A percentile compares a stretch with the other conserved stretches of the same genome.
Conservation (phyloP, 2,329 filamentous ascomycete species). For the Venturia asperata region DNA sequence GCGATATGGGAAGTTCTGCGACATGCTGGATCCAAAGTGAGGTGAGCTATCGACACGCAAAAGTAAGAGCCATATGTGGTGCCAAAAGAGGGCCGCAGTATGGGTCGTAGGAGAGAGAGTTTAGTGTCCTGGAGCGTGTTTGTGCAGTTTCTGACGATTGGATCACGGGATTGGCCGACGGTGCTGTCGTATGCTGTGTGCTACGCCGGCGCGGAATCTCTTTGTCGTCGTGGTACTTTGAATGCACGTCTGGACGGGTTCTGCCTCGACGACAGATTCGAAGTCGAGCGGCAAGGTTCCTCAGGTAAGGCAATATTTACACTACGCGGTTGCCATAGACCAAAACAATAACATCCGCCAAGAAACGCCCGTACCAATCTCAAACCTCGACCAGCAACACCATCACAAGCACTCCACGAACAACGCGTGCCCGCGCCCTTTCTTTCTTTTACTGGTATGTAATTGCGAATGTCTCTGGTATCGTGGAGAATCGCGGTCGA, state of each 20-base stretch:
- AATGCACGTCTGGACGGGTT: background rate
- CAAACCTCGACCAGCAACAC: too few relatives aligned
- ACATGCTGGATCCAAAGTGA: background rate
- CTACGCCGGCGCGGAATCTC: background rate
- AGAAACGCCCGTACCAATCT: too few relatives aligned
- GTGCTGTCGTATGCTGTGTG: background rate
- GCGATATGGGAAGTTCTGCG: conserved; percentile 25
- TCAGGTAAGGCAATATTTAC: too few relatives aligned
- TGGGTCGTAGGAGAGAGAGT: background rate
- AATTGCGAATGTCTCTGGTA: too few relatives aligned
- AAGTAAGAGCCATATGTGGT: conserved; percentile 5
- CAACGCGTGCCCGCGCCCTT: too few relatives aligned
- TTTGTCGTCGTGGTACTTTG: background rate
- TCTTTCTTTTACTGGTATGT: too few relatives aligned
- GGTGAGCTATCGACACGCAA: background rate
- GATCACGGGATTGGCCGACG: background rate
- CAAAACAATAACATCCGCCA: too few relatives aligned
- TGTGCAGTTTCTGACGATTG: background rate
- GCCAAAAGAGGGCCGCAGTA: conserved; percentile 4
- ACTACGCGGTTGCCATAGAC: too few relatives aligned
- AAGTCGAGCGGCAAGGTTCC: too few relatives aligned
- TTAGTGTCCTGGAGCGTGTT: background rate
- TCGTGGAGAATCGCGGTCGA: too few relatives aligned
- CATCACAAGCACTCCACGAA: too few relatives aligned
- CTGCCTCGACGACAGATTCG: background rate